These are phyloP conservation scores for Blastocystis sp. DNA, from an alignment of 352 stramenopile species.

Conservation along the genomic window DNA sequence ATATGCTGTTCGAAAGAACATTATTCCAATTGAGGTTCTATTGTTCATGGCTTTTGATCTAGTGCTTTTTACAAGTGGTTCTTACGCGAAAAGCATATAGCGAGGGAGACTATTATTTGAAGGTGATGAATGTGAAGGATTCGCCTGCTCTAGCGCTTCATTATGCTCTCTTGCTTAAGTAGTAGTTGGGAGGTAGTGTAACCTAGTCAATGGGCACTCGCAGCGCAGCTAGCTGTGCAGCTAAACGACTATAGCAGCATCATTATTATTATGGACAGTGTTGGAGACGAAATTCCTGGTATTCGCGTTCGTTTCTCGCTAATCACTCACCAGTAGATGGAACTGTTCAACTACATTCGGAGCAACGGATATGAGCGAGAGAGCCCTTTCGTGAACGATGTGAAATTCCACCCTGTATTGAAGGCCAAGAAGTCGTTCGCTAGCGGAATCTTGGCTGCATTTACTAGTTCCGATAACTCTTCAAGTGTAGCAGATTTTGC, in stretches of 20 bases:
- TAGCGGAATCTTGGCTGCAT: slow-evolving; percentile 39
- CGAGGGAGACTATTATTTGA: slow-evolving; percentile 50
- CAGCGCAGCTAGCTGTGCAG: not conserved
- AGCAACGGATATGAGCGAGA: slow-evolving; percentile 44
- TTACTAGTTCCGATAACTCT: not conserved
- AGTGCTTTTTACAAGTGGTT: slow-evolving; percentile 46
- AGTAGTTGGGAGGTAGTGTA: not conserved
- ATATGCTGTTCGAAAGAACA: slow-evolving; percentile 22
- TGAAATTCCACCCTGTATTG: slow-evolving; percentile 43
- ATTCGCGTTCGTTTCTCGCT: not conserved
- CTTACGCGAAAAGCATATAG: slow-evolving; percentile 24
- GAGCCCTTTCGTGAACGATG: slow-evolving; percentile 58
- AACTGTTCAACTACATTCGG: slow-evolving; percentile 47
- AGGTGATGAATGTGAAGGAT: slow-evolving; percentile 53
- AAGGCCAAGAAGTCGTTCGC: slow-evolving; percentile 59
- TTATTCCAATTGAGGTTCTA: slow-evolving; percentile 41
- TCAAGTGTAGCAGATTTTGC: not conserved
- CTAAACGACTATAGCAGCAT: slow-evolving; percentile 51
- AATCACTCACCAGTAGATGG: not conserved
- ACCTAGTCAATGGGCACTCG: slow-evolving; percentile 40
- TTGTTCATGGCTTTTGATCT: not conserved
- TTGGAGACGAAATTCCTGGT: slow-evolving; percentile 34
- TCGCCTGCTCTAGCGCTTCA: slow-evolving; percentile 25
- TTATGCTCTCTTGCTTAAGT: slow-evolving; percentile 46
- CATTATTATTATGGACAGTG: slow-evolving; percentile 49